These are phyloP conservation scores for Phytophthora uliginosa DNA, from an alignment of 352 stramenopile species.

Conservation along the genomic window DNA sequence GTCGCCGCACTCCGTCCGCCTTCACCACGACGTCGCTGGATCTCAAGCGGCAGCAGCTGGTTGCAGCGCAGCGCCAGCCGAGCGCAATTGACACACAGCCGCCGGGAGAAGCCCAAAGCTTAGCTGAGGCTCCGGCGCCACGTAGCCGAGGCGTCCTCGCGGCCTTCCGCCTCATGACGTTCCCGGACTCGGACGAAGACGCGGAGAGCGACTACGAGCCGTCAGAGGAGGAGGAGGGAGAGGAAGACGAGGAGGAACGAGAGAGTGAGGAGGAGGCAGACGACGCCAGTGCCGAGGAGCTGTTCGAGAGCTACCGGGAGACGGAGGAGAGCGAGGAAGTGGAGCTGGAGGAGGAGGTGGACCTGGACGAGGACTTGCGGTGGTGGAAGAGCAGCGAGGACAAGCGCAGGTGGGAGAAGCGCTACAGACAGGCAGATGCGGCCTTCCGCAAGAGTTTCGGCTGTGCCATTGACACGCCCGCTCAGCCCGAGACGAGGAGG, in stretches of 20 bases:
- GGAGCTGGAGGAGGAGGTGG: slow-evolving; percentile 29
- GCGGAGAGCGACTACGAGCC: slow-evolving; percentile 17
- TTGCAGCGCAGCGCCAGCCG: not conserved
- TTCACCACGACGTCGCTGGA: slow-evolving; percentile 1
- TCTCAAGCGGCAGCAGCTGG: slow-evolving; percentile 22
- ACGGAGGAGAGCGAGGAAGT: slow-evolving; percentile 35
- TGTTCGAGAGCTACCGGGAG: slow-evolving; percentile 15
- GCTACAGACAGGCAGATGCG: slow-evolving; percentile 33
- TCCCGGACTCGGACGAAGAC: slow-evolving; percentile 29
- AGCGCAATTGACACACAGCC: not conserved
- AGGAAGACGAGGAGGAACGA: slow-evolving; percentile 41
- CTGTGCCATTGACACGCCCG: slow-evolving; percentile 49
- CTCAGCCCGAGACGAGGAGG: slow-evolving; percentile 40
- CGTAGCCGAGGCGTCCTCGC: not conserved
- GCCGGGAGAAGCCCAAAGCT: not conserved
- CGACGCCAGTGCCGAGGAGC: slow-evolving; percentile 14
- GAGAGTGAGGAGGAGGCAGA: slow-evolving; percentile 36
- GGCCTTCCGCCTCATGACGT: slow-evolving; percentile 30
- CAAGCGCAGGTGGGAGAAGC: slow-evolving; percentile 40
- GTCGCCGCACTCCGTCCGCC: not conserved
- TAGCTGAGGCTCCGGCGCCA: not conserved
- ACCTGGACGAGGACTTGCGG: slow-evolving; percentile 39
- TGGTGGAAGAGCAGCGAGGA: slow-evolving; percentile 44
- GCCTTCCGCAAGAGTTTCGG: slow-evolving; percentile 39
- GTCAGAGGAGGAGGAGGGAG: slow-evolving; percentile 24